Evolutionary conservation across 306 rosid genomes (phyloP), one percentile per base, ranked within the genome.

Genomic region (Alnus rubra): DNA sequence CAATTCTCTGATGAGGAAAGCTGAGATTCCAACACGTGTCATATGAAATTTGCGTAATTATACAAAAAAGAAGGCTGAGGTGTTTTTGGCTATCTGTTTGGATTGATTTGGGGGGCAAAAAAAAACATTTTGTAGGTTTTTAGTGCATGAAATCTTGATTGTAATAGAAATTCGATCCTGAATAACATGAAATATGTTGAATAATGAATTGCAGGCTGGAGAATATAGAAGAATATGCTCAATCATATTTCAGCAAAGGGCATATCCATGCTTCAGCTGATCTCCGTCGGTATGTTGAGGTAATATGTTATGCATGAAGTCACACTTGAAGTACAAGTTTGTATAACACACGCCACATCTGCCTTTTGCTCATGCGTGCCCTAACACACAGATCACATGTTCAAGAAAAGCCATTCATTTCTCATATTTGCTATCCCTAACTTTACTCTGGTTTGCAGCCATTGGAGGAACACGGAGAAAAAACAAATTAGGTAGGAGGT

Each of bases 211-310:
- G 79, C 89, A 94, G 97, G 79, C 79, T 87, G 86, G 98, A 84
- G 79, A 85, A 86, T 74, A 91, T 94, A 71, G 94, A 94, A 84
- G 97, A 94, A 71, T 87, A 83, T 79, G 94, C 97, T 52, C 93
- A 87, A 55, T 89, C 95, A 76, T 94, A 94, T 83, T 90, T 92
- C 83, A 86, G 91, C 89, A 81, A 84, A 8, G 97, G 97, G 49
- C 77, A 78, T 51, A 88, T 92, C 73, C 93, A 87, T 9, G 88
- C 97, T 69, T 94, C 94, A 56, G 74, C 65, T 68, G 89, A 89
- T 68, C 82, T 94, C 70, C 88, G 28, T 78, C 50, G 30, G 81
- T 73, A 23, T 11, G 64, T 89, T 76, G 84, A 89, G 92, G 94
- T 83, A 88, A 78, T 74, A 37, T 58, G 64, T 73, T 78, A 9